Evolutionary conservation across 495 filamentous ascomycete species (phyloP).

Genomic region (Trichoderma parareesei): DNA sequence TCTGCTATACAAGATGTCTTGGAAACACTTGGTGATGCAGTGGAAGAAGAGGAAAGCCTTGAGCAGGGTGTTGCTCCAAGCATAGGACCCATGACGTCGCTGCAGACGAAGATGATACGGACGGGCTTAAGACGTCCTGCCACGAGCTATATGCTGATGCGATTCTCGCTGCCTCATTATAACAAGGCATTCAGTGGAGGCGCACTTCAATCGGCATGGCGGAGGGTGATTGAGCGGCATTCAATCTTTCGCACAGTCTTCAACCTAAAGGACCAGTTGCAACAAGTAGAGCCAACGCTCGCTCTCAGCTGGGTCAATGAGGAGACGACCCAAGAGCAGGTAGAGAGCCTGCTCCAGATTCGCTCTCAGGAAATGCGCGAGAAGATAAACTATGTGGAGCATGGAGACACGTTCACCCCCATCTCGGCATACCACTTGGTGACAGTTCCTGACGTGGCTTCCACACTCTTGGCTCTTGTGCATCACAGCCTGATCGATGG

Average conservation of each 20-base stretch:
- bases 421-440: neutral
- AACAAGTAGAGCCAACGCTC: neutral
- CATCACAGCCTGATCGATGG: neutral
- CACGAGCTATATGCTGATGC: neutral
- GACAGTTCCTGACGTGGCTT: neutral
- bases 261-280: neutral
- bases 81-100: neutral
- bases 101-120: neutral
- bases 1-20: neutral
- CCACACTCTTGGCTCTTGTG: neutral
- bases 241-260: neutral
- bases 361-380: neutral
- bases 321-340: neutral
- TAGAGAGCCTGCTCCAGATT: neutral
- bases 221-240: neutral
- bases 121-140: neutral
- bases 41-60: neutral
- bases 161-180: neutral
- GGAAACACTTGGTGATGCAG: neutral
- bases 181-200: neutral
- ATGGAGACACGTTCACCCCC: neutral
- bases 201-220: neutral
- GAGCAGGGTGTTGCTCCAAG: neutral
- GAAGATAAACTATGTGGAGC: neutral
- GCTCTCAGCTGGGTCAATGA: neutral